Base-by-base conservation (phyloP, 371 early-diverging fungal genomes). In the Mucor saturninus region DNA sequence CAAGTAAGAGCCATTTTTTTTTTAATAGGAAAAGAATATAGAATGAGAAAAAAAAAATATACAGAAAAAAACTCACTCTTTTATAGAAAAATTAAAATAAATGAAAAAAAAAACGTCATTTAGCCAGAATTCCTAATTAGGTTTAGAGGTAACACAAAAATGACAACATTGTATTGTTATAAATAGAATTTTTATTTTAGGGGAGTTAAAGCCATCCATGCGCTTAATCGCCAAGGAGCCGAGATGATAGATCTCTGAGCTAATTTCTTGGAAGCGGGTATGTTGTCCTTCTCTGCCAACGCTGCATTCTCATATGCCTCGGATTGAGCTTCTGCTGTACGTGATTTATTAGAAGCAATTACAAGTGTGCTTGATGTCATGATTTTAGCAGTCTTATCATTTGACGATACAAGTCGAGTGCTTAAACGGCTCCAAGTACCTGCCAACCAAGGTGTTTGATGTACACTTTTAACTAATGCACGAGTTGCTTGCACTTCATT, bases 221-320 rank as follows among this genome's bases (percentile, higher is more conserved):
- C 79, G 29, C 67, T 62, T 21, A 64, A 32, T 26, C 79, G 71
- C 86, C 84, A 85, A 54, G 87, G 87, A 0, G 85, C 85, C 2
- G 76, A 68, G 68, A 81, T 65, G 7, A 82, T 73, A 5, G 85
- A 79, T 4, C 80, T 68, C 51, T 87, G 86, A 3, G 87, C 85
- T 39, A 49, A 39, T 54, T 64, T 69, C n/a, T 68, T 64, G 4
- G 70, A 65, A 6, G 48, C 13, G 9, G 69, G 60, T 21, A 42
- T 42, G 21, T 46, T 46, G 40, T 63, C 52, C 14, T 61, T 30
- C 10, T 65, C 30, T 4, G 70, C 65, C 26, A 62, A 52, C n/a
- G 79, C 79, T 21, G 72, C 74, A 60, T 72, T 51, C 32, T 81
- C 66, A 62, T 77, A 81, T 7, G 76, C 79, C 28, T 69, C 62